phyloP scores from a whole-genome alignment of 768 basidiomycete species.

The Xerocomellus amylosporus region DNA sequence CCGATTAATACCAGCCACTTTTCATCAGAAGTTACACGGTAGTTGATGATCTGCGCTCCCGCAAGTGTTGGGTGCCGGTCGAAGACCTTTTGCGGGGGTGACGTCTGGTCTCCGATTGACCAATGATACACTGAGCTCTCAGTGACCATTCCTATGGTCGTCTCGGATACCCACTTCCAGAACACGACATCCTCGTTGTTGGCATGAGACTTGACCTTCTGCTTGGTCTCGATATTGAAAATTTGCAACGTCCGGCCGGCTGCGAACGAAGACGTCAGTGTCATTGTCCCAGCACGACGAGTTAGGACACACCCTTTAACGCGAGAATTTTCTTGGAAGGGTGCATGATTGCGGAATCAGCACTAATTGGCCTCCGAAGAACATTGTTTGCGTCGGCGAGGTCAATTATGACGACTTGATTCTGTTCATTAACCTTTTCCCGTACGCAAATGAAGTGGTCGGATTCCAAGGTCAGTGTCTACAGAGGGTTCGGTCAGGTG shows the following conservation, averaged over 20 bases:
- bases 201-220: conserved; percentile 94
- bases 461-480: conserved; percentile 94
- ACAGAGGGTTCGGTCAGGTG: conserved; percentile 6
- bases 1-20: conserved; percentile 98
- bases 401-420: conserved; percentile 99
- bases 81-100: conserved; percentile 87
- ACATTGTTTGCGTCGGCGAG: conserved; percentile 97
- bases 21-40: conserved; percentile 87
- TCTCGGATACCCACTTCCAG: conserved; percentile 97
- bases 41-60: conserved; percentile 98
- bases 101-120: conserved; percentile 71
- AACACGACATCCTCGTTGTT: conserved; percentile 94
- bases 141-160: conserved; percentile 92
- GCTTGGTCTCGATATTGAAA: conserved; percentile 97
- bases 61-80: conserved; percentile 94
- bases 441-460: conserved; percentile 98
- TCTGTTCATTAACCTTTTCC: conserved; percentile 91
- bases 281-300: background rate
- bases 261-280: conserved; percentile 32
- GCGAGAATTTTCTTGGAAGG: conserved; percentile 95
- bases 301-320: conserved; percentile 61
- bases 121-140: conserved; percentile 93
- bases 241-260: conserved; percentile 94
- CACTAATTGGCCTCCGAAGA: conserved; percentile 89
- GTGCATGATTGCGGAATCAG: conserved; percentile 99